Evolutionary conservation across 352 stramenopile species (phyloP), one percentile per base, ranked within the genome.

Genomic region (Pythium coloratum): DNA sequence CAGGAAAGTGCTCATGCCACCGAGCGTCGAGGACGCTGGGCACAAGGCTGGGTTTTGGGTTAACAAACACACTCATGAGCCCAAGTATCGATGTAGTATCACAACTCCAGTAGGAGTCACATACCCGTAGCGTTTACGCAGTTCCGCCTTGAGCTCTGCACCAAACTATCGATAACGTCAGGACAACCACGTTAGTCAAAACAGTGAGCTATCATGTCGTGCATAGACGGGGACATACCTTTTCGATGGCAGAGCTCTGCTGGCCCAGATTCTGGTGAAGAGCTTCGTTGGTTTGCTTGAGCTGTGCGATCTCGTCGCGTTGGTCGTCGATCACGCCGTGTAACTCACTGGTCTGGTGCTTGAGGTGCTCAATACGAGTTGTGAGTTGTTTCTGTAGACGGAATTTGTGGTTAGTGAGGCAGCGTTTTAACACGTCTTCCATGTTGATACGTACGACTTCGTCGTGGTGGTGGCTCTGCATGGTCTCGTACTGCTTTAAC

Each of bases 81-180:
- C 20, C 0, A 24, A 24, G 20, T 24, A 24, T 24, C 20, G 20
- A 24, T 24, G 20, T 24, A 24, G 20, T 24, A 50, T 24, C 42
- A 50, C 3, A 47, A 59, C 20, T 24, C 20, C 3, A n/a, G 44
- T 14, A 55, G 26, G 34, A 20, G 12, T n/a, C 20, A 70, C 76
- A 54, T 46, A 91, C 80, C 80, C 82, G 56, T 89, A 88, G 54
- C 82, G 82, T 59, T 79, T 82, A 20, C 73, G 76, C 8, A 91
- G 50, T 55, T 89, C 76, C 33, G 47, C 47, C 40, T 86, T 80
- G 32, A 90, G 64, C 36, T 88, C 79, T 16, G 64, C 65, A 12
- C 73, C 72, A 64, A 90, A 91, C 72, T 90, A 38, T 24, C 20
- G 20, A 24, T 24, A 24, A 0, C 20, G 20, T 24, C 20, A 24